Evolutionary conservation across 352 stramenopile genomes (phyloP).

Genomic region (Globisporangium splendens): DNA sequence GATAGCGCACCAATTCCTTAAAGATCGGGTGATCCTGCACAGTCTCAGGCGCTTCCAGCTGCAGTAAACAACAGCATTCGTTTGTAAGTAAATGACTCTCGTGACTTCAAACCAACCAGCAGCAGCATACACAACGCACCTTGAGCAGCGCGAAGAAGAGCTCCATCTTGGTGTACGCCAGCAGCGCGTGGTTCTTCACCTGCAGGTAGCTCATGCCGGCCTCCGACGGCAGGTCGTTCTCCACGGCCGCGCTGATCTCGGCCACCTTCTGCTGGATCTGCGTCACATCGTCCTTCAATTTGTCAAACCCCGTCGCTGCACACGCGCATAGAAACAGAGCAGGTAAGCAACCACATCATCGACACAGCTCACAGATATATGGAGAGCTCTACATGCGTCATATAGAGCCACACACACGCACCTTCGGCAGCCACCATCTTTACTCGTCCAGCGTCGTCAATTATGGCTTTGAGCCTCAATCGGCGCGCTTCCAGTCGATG

Average conservation of each 20-base stretch:
- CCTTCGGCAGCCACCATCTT: slow-evolving; percentile 33
- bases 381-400: too few species aligned
- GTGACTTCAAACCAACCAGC: neutral
- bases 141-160: slow-evolving; percentile 85
- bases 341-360: neutral
- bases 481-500: slow-evolving; percentile 21
- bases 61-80: neutral
- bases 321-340: neutral
- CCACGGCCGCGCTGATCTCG: slow-evolving; percentile 35
- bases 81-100: neutral
- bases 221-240: slow-evolving; percentile 56
- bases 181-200: slow-evolving; percentile 85
- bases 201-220: slow-evolving; percentile 77
- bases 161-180: slow-evolving; percentile 86
- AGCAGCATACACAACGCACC: slow-evolving; percentile 13
- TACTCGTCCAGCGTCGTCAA: neutral
- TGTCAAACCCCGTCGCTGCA: slow-evolving; percentile 44
- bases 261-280: slow-evolving; percentile 59
- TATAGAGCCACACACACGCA: slow-evolving; percentile 9
- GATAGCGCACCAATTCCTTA: slow-evolving; percentile 82
- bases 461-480: neutral
- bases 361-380: neutral
- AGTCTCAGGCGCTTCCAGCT: slow-evolving; percentile 66
- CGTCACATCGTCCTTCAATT: slow-evolving; percentile 47
- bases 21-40: slow-evolving; percentile 81